Conservation (phyloP, 371 early-diverging fungal genomes). For the Haplosporangium sp. region DNA sequence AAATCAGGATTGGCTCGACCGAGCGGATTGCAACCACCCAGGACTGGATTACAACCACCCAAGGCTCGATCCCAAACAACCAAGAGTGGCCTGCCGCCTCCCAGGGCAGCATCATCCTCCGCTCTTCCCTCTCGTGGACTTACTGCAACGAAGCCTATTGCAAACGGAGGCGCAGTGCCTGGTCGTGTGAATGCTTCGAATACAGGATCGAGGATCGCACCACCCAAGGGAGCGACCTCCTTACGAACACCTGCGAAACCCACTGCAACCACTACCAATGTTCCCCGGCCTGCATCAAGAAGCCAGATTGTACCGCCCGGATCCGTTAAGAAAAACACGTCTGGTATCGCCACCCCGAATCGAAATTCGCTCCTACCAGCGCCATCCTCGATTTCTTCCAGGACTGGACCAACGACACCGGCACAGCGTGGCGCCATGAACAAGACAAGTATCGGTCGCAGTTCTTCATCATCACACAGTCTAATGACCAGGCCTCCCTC, state of each 20-base stretch:
- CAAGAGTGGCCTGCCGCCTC: slow-evolving; percentile 27
- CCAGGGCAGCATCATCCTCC: slow-evolving; percentile 17
- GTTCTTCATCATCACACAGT: no score
- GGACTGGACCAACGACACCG: slow-evolving; percentile 6
- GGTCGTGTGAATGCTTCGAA: not conserved
- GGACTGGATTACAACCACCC: no score
- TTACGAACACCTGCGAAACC: slow-evolving; percentile 18
- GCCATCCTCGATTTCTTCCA: slow-evolving; percentile 4
- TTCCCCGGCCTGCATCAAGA: not conserved
- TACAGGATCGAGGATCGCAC: not conserved
- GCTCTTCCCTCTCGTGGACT: not conserved
- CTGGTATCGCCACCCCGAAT: slow-evolving; percentile 1
- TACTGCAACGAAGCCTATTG: not conserved
- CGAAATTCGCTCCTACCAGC: slow-evolving; percentile 28
- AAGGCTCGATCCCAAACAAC: slow-evolving; percentile 14
- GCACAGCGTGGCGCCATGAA: not conserved
- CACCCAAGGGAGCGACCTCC: not conserved
- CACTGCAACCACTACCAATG: slow-evolving; percentile 2
- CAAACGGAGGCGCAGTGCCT: no score
- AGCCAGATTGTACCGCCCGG: slow-evolving; percentile 25
- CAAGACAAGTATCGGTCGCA: no score
- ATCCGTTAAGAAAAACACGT: not conserved
- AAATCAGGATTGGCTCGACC: slow-evolving; percentile 21
- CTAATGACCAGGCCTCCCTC: no score
- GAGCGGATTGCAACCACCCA: slow-evolving; percentile 34